Evolutionary conservation across 2,329 filamentous ascomycete species (phyloP).

Genomic region (Colletotrichum shisoi): DNA sequence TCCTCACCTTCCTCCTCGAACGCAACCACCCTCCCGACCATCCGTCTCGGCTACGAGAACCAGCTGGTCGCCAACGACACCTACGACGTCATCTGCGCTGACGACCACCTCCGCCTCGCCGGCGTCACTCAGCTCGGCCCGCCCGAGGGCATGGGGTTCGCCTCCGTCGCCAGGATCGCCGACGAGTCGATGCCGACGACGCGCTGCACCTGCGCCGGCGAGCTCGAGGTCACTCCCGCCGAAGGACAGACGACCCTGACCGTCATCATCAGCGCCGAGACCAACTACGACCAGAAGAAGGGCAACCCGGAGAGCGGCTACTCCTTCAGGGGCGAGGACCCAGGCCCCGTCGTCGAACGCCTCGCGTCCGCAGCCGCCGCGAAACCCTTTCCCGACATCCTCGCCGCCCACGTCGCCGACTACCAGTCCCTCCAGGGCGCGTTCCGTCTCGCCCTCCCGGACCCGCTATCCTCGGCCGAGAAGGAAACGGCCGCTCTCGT

Average conservation of each 20-base stretch:
- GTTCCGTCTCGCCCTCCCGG: conserved; percentile 57
- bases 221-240: conserved; percentile 45
- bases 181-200: conserved; percentile 36
- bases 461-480: conserved; percentile 51
- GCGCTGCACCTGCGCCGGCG: conserved; percentile 38
- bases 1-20: conserved; percentile 14
- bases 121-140: conserved; percentile 52
- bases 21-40: conserved; percentile 47
- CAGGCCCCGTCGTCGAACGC: conserved; percentile 49
- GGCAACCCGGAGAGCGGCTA: conserved; percentile 55
- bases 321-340: conserved; percentile 60
- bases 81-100: conserved; percentile 47
- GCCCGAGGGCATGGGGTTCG: conserved; percentile 56
- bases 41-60: conserved; percentile 56
- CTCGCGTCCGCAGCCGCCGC: conserved; percentile 47
- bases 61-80: conserved; percentile 45
- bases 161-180: conserved; percentile 47
- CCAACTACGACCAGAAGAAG: conserved; percentile 60
- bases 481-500: conserved; percentile 54
- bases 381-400: conserved; percentile 47
- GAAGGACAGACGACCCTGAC: conserved; percentile 44
- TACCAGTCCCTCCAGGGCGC: conserved; percentile 50
- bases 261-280: conserved; percentile 56
- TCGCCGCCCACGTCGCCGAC: conserved; percentile 51
- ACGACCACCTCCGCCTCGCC: conserved; percentile 45